phyloP scores from a whole-genome alignment of 768 basidiomycete genomes.

The Podaxis sp. region DNA sequence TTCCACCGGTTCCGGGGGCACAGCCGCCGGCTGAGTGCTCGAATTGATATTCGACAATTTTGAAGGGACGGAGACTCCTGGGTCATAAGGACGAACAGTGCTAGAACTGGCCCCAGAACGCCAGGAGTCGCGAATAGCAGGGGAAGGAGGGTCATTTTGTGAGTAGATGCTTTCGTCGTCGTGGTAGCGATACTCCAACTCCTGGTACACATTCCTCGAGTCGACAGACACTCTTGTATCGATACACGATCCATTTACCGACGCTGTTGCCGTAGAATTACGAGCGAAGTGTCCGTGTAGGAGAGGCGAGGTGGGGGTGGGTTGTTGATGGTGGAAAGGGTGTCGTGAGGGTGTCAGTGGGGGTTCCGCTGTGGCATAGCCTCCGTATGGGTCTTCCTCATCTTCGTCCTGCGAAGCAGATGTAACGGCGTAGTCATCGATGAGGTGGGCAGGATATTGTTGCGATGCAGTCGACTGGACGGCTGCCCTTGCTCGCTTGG shows the following conservation, averaged over 20 bases:
- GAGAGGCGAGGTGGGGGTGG: slow-evolving; percentile 40
- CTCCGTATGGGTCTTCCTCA: slow-evolving; percentile 3
- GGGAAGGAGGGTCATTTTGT: slow-evolving; percentile 22
- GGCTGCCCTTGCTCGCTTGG: slow-evolving; percentile 33
- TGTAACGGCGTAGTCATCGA: slow-evolving; percentile 13
- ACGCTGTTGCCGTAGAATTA: slow-evolving; percentile 41
- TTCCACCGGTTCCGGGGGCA: not conserved
- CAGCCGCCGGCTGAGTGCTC: not conserved
- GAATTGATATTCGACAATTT: not conserved
- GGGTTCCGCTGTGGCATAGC: slow-evolving; percentile 8
- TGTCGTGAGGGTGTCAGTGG: slow-evolving; percentile 14
- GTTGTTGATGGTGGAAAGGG: slow-evolving; percentile 14
- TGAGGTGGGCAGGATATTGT: slow-evolving; percentile 14
- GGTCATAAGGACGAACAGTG: slow-evolving; percentile 12
- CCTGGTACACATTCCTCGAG: slow-evolving; percentile 31
- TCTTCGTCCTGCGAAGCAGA: slow-evolving; percentile 14
- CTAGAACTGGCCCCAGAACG: slow-evolving; percentile 24
- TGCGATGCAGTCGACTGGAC: slow-evolving; percentile 11
- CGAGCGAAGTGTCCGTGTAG: slow-evolving; percentile 49
- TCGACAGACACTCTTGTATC: slow-evolving; percentile 15
- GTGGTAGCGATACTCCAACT: slow-evolving; percentile 32
- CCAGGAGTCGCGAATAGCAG: slow-evolving; percentile 43
- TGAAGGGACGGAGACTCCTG: not conserved
- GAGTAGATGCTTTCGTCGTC: slow-evolving; percentile 47
- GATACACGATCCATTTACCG: slow-evolving; percentile 20